Percentiles rank a stretch among this genome's conserved stretches.
Evolutionary conservation across 192 early-diverging fungal species (phyloP).

Genomic region (Gamsiella multidivaricata): DNA sequence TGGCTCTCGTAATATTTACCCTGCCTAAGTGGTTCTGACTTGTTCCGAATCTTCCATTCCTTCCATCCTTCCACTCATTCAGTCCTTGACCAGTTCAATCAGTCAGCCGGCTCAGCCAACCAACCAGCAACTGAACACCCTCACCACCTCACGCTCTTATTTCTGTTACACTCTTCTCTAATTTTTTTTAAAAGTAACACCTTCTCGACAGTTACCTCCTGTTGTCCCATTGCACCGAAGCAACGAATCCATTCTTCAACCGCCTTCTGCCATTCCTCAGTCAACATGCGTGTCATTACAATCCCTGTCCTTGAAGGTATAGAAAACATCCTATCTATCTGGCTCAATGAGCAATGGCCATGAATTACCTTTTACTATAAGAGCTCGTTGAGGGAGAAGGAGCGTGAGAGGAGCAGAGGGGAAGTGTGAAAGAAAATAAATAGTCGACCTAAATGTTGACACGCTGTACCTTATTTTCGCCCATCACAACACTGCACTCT

Average conservation of each 20-base stretch:
- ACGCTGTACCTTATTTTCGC: no score
- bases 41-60: slow-evolving; percentile 28
- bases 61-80: slow-evolving; percentile 33
- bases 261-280: not conserved
- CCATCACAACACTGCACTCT: no score
- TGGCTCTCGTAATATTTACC: not conserved
- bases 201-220: not conserved
- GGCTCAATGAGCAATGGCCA: no score
- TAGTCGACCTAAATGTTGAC: no score
- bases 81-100: no score
- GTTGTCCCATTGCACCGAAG: slow-evolving; percentile 6
- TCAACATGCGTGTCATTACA: slow-evolving; percentile 69
- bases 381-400: not conserved
- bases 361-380: not conserved
- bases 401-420: not conserved
- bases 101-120: no score
- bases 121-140: not conserved
- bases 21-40: not conserved
- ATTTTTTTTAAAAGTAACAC: not conserved
- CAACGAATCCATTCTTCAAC: not conserved
- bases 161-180: no score
- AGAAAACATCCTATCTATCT: not conserved
- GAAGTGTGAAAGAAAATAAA: not conserved
- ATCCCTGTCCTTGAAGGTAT: slow-evolving; percentile 69
- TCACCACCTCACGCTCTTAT: not conserved